Conservation (phyloP, 805 yeast genomes). For the Candida silvatica region DNA sequence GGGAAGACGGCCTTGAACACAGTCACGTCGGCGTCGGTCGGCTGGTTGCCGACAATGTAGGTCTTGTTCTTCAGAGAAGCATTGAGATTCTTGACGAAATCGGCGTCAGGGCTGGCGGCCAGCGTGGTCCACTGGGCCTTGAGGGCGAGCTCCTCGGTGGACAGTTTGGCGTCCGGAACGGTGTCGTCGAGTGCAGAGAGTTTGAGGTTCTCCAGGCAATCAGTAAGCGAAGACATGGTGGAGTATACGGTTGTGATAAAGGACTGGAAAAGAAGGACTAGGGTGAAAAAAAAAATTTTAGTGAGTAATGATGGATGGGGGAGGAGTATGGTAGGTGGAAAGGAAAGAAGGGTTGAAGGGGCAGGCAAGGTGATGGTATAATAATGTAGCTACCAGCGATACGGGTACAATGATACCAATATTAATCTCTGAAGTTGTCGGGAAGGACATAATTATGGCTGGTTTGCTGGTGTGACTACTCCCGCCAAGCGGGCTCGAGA, state of each 20-base stretch:
- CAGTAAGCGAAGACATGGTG: neutral
- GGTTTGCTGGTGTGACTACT: too few species aligned
- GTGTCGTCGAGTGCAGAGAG: neutral
- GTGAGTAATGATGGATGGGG: too few species aligned
- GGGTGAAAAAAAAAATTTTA: too few species aligned
- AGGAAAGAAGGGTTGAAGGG: too few species aligned
- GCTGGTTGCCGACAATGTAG: conserved; percentile 58
- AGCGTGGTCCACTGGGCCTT: conserved; percentile 75
- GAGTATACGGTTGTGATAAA: neutral
- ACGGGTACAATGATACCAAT: too few species aligned
- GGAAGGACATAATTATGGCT: too few species aligned
- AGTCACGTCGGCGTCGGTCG: conserved; percentile 62
- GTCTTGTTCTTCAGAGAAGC: conserved; percentile 60
- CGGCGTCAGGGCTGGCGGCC: conserved; percentile 39
- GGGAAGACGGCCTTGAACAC: conserved; percentile 64
- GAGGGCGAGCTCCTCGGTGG: conserved; percentile 42
- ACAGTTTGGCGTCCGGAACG: conserved; percentile 9
- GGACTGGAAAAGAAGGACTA: too few species aligned
- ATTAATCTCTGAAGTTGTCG: too few species aligned
- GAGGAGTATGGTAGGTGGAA: too few species aligned
- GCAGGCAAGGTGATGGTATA: too few species aligned
- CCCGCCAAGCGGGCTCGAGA: too few species aligned
- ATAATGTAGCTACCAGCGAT: too few species aligned
- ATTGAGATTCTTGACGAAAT: conserved; percentile 53
- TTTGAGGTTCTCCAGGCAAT: neutral